phyloP scores from a whole-genome alignment of 371 early-diverging fungal genomes.

The Apophysomyces trapeziformis region DNA sequence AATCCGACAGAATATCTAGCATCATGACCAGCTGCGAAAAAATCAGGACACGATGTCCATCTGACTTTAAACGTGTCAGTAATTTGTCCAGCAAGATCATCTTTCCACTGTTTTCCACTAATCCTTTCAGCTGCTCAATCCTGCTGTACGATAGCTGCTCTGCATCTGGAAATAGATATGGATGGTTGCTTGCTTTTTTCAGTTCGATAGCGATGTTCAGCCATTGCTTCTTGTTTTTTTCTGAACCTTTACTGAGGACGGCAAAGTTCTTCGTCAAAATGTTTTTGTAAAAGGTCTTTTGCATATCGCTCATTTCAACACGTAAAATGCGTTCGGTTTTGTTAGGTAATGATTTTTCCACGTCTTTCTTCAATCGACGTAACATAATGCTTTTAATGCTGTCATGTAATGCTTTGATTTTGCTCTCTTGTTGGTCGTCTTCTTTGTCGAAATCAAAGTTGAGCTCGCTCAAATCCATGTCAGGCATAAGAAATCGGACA shows the following conservation, averaged over 20 bases:
- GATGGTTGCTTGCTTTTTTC: slow-evolving; percentile 99
- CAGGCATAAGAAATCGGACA: slow-evolving; percentile 85
- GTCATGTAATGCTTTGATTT: slow-evolving; percentile 86
- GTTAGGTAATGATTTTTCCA: slow-evolving; percentile 94
- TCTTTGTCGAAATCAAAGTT: slow-evolving; percentile 61
- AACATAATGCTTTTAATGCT: slow-evolving; percentile 90
- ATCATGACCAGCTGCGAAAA: slow-evolving; percentile 96
- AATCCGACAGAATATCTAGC: slow-evolving; percentile 95
- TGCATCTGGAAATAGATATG: slow-evolving; percentile 94
- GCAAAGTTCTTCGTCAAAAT: slow-evolving; percentile 93
- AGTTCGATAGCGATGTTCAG: slow-evolving; percentile 97
- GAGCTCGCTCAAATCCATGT: slow-evolving; percentile 72
- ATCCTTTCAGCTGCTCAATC: slow-evolving; percentile 77
- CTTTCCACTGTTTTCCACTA: slow-evolving; percentile 92
- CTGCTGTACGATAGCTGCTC: slow-evolving; percentile 70
- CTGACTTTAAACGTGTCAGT: slow-evolving; percentile 80
- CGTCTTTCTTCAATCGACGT: slow-evolving; percentile 96
- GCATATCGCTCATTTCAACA: slow-evolving; percentile 90
- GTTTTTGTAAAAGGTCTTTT: slow-evolving; percentile 91
- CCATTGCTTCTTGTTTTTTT: slow-evolving; percentile 85
- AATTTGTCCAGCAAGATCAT: slow-evolving; percentile 95
- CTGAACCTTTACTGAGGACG: slow-evolving; percentile 82
- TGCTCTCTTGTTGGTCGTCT: slow-evolving; percentile 74
- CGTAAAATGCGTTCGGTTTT: slow-evolving; percentile 95
- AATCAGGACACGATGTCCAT: slow-evolving; percentile 93